These are phyloP conservation scores for Microascus cirrosus DNA, from an alignment of 2,329 filamentous ascomycete genomes.

Conservation along the genomic window DNA sequence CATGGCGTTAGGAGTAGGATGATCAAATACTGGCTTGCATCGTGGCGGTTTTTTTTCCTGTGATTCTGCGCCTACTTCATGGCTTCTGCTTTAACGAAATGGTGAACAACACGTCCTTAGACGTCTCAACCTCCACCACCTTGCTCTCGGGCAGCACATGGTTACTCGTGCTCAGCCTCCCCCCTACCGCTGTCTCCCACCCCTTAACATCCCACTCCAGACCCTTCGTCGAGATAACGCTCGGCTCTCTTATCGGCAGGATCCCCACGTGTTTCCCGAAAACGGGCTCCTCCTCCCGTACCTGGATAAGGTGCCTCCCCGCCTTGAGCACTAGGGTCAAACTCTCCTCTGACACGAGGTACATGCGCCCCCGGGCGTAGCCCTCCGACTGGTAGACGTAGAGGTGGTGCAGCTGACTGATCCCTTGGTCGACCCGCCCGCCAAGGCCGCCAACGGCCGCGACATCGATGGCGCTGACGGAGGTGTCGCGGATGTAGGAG, in stretches of 20 bases:
- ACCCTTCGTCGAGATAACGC: conserved; percentile 67
- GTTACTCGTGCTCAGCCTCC: conserved; percentile 69
- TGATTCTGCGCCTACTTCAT: not conserved
- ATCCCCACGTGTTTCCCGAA: conserved; percentile 80
- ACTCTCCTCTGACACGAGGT: conserved; percentile 70
- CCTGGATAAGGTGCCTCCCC: conserved; percentile 57
- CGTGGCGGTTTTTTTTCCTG: not conserved
- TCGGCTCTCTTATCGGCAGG: conserved; percentile 69
- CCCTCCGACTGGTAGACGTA: conserved; percentile 46
- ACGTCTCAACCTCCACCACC: conserved; percentile 52
- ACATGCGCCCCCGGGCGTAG: conserved; percentile 49
- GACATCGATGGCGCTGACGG: conserved; percentile 40
- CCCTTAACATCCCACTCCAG: conserved; percentile 83
- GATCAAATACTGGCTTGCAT: not conserved
- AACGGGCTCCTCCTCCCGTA: conserved; percentile 28
- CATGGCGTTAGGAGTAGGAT: not conserved
- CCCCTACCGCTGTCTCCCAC: conserved; percentile 70
- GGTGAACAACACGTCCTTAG: conserved; percentile 61
- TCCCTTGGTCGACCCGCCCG: conserved; percentile 83
- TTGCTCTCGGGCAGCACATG: conserved; percentile 50
- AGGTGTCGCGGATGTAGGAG: conserved; percentile 37
- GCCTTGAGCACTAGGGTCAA: conserved; percentile 70
- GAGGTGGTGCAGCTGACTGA: conserved; percentile 81
- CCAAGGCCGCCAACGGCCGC: conserved; percentile 75
- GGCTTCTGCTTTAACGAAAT: conserved; percentile 41